phyloP scores from a whole-genome alignment of 306 rosid genomes.

The Cotoneaster glaucophyllus region DNA sequence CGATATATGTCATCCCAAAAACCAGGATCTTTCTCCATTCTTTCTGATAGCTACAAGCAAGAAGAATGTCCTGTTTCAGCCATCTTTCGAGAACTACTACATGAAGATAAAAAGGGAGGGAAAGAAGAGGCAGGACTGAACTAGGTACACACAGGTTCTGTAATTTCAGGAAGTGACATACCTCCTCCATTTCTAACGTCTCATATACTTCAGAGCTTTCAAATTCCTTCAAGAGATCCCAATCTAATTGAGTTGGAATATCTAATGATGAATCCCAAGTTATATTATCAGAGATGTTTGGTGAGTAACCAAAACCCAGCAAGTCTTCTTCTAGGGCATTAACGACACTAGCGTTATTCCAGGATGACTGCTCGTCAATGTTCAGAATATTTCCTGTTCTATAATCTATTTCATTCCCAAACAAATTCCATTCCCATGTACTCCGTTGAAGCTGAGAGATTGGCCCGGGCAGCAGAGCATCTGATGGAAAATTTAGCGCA shows the following conservation, averaged over 20 bases:
- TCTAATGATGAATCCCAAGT: slow-evolving; percentile 37
- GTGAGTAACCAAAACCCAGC: slow-evolving; percentile 30
- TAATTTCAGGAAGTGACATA: slow-evolving; percentile 29
- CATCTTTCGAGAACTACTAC: slow-evolving; percentile 13
- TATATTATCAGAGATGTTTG: slow-evolving; percentile 38
- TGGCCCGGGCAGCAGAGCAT: slow-evolving; percentile 60
- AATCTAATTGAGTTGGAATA: slow-evolving; percentile 53
- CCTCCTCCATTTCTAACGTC: slow-evolving; percentile 84
- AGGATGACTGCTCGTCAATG: slow-evolving; percentile 22
- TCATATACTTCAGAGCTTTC: slow-evolving; percentile 78
- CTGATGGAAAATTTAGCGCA: slow-evolving; percentile 77
- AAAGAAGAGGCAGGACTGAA: background rate
- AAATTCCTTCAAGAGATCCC: slow-evolving; percentile 66
- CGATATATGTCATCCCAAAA: slow-evolving; percentile 86
- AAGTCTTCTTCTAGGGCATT: slow-evolving; percentile 61
- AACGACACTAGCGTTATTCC: slow-evolving; percentile 38
- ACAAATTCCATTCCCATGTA: slow-evolving; percentile 78
- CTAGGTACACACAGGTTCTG: slow-evolving; percentile 14
- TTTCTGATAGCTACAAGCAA: slow-evolving; percentile 61
- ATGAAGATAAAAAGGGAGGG: slow-evolving; percentile 12
- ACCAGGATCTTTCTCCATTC: slow-evolving; percentile 60
- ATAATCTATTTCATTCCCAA: slow-evolving; percentile 40
- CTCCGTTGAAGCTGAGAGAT: slow-evolving; percentile 64
- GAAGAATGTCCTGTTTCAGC: slow-evolving; percentile 18
- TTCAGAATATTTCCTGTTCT: slow-evolving; percentile 16